A percentile compares a stretch with the other conserved stretches of the same genome.
These are phyloP conservation scores for Triglochin maritima DNA, from an alignment of 106 monocot species.

Conservation along the genomic window DNA sequence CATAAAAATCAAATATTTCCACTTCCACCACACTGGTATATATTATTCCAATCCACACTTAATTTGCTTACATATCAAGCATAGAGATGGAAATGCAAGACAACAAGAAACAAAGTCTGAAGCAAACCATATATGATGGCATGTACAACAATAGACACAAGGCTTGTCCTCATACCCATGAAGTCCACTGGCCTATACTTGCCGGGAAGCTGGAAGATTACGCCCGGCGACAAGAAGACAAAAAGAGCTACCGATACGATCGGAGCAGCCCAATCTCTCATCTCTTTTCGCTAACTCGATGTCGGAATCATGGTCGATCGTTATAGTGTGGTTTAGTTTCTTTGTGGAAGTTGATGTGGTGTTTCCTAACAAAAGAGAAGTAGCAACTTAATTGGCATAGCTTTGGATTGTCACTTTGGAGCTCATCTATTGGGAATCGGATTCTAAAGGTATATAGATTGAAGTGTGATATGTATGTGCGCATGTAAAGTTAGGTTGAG, in stretches of 20 bases:
- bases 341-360: no score
- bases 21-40: background rate
- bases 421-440: no score
- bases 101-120: conserved; percentile 5
- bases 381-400: no score
- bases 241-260: conserved; percentile 23
- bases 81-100: conserved; percentile 5
- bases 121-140: conserved; percentile 12
- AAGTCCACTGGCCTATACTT: conserved; percentile 18
- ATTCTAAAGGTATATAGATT: no score
- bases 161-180: conserved; percentile 17
- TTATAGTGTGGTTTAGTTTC: no score
- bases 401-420: no score
- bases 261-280: conserved; percentile 27
- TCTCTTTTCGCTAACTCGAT: background rate
- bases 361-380: no score
- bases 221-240: conserved; percentile 20
- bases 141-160: conserved; percentile 10
- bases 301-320: no score
- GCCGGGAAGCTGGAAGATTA: conserved; percentile 21
- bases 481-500: no score
- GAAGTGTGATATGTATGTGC: no score
- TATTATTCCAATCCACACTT: background rate
- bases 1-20: no score
- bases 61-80: background rate